phyloP scores from a whole-genome alignment of 2,329 filamentous ascomycete species.

The Pyrenophora tritici-repentis region DNA sequence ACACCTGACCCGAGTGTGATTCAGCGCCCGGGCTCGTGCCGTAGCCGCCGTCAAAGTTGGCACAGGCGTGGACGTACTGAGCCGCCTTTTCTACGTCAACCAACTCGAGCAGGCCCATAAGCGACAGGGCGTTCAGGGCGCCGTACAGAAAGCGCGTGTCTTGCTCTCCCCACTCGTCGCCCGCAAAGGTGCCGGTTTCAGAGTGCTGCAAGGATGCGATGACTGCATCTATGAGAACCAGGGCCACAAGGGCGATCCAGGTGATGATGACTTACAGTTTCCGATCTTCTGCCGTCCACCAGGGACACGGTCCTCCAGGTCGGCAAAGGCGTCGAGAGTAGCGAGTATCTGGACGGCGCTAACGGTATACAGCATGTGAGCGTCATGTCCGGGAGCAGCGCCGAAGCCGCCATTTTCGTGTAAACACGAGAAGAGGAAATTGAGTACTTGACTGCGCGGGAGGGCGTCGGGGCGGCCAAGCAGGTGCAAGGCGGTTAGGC shows the following conservation, averaged over 20 bases:
- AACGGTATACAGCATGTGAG: slow-evolving; percentile 94
- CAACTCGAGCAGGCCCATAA: slow-evolving; percentile 73
- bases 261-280: slow-evolving; percentile 66
- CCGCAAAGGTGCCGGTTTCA: slow-evolving; percentile 83
- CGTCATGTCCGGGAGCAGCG: slow-evolving; percentile 90
- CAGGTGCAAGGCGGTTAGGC: slow-evolving; percentile 83
- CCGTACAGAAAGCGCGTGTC: slow-evolving; percentile 95
- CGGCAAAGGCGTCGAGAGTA: slow-evolving; percentile 80
- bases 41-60: slow-evolving; percentile 94
- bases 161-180: slow-evolving; percentile 95
- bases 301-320: slow-evolving; percentile 73
- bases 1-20: slow-evolving; percentile 93
- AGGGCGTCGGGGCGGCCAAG: slow-evolving; percentile 81
- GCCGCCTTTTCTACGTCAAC: slow-evolving; percentile 83
- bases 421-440: slow-evolving; percentile 95
- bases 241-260: neutral
- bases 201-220: slow-evolving; percentile 82
- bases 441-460: slow-evolving; percentile 77
- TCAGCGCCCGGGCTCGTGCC: slow-evolving; percentile 88
- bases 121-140: slow-evolving; percentile 84
- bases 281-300: slow-evolving; percentile 73
- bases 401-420: slow-evolving; percentile 89
- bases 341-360: slow-evolving; percentile 93
- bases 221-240: slow-evolving; percentile 55
- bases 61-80: slow-evolving; percentile 76